phyloP scores from a whole-genome alignment of 2,329 filamentous ascomycete genomes.

The Aspergillus vadensis region DNA sequence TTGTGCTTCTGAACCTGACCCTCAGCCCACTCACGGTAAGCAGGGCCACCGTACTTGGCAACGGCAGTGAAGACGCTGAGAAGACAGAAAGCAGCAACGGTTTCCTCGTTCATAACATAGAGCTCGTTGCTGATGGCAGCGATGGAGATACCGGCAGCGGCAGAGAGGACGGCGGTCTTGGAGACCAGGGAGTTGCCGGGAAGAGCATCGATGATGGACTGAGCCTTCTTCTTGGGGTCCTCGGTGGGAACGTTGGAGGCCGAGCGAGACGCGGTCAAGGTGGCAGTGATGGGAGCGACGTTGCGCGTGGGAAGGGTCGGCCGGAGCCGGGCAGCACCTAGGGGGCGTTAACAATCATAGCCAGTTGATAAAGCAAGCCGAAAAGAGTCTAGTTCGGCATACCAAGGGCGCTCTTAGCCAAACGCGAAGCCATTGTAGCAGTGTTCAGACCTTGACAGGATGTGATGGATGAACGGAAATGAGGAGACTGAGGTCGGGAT shows the following conservation, averaged over 20 bases:
- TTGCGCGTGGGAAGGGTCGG: slow-evolving; percentile 74
- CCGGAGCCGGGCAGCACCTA: slow-evolving; percentile 89
- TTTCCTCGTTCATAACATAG: slow-evolving; percentile 99
- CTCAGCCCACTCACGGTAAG: slow-evolving; percentile 91
- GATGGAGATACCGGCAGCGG: slow-evolving; percentile 83
- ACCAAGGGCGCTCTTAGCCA: slow-evolving; percentile 95
- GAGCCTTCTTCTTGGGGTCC: slow-evolving; percentile 95
- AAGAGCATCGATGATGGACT: slow-evolving; percentile 89
- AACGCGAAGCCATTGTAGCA: slow-evolving; percentile 93
- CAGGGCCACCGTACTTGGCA: slow-evolving; percentile 89
- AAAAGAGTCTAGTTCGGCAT: slow-evolving; percentile 52
- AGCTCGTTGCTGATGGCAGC: slow-evolving; percentile 99
- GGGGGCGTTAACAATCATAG: slow-evolving; percentile 39
- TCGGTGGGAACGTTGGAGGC: slow-evolving; percentile 77
- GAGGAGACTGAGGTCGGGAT: slow-evolving; percentile 45
- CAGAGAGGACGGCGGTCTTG: slow-evolving; percentile 96
- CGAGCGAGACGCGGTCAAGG: slow-evolving; percentile 67
- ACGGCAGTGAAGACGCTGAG: slow-evolving; percentile 89
- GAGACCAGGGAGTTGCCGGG: slow-evolving; percentile 90
- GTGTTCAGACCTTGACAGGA: slow-evolving; percentile 58
- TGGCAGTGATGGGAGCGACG: slow-evolving; percentile 72
- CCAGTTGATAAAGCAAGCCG: slow-evolving; percentile 18
- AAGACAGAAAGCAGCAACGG: slow-evolving; percentile 88
- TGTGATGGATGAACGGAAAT: slow-evolving; percentile 42
- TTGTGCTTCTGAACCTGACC: slow-evolving; percentile 88